A percentile compares a stretch with the other conserved stretches of the same genome.
Evolutionary conservation across 306 rosid species (phyloP).

Genomic region (Vachellia pachyceras): DNA sequence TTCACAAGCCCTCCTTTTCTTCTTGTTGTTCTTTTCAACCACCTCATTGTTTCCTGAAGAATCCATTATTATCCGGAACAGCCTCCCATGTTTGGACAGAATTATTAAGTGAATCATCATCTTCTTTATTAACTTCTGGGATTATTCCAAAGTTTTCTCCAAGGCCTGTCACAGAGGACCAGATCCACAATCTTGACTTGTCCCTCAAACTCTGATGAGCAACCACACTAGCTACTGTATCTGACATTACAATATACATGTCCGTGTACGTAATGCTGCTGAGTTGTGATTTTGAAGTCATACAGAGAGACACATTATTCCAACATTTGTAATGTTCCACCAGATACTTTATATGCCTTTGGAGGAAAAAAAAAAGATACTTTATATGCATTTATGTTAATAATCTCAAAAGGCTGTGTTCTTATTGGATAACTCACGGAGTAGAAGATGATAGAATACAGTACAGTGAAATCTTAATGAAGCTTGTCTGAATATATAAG

Average conservation of each 20-base stretch:
- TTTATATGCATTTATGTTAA: slow-evolving; percentile 50
- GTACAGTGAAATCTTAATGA: background rate
- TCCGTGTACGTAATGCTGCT: background rate
- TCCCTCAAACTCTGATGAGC: slow-evolving; percentile 84
- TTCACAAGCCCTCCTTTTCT: slow-evolving; percentile 59
- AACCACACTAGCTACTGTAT: background rate
- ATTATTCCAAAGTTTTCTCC: slow-evolving; percentile 56
- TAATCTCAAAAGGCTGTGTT: slow-evolving; percentile 20
- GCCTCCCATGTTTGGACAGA: slow-evolving; percentile 44
- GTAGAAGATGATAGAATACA: background rate
- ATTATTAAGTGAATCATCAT: slow-evolving; percentile 43
- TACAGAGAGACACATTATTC: background rate
- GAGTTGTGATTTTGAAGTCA: background rate
- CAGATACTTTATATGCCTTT: too few relatives aligned
- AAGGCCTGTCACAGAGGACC: slow-evolving; percentile 42
- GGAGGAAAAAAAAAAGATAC: background rate
- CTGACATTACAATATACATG: background rate
- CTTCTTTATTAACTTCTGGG: slow-evolving; percentile 35
- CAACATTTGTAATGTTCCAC: background rate
- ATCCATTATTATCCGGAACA: slow-evolving; percentile 14
- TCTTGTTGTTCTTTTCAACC: slow-evolving; percentile 36
- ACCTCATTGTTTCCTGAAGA: slow-evolving; percentile 48
- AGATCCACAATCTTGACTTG: slow-evolving; percentile 82
- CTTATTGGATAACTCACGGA: background rate
- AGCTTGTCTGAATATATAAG: background rate